phyloP scores from a whole-genome alignment of 345 rosid species.

The Raphanus sativus region DNA sequence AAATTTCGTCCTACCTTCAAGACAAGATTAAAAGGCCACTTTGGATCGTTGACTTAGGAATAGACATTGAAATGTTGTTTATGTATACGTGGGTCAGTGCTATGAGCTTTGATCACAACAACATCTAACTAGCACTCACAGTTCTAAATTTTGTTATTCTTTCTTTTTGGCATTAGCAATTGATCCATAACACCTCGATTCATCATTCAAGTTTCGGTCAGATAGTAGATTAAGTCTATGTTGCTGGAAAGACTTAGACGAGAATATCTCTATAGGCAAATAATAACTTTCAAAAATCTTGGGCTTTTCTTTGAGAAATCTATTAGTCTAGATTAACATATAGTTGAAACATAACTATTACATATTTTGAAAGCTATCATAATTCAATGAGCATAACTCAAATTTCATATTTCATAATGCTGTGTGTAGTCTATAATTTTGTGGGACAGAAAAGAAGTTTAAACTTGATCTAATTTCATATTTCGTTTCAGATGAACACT shows the following conservation, averaged over 20 bases:
- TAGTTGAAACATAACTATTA: too few relatives aligned
- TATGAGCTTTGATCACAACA: neutral
- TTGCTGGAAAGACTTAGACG: neutral
- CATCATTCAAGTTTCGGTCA: too few relatives aligned
- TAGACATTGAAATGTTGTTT: slow-evolving; percentile 18
- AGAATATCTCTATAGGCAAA: neutral
- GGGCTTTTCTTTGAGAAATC: neutral
- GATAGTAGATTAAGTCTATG: neutral
- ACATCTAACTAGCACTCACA: neutral
- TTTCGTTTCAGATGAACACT: too few relatives aligned
- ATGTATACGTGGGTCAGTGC: slow-evolving; percentile 1
- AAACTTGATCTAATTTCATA: too few relatives aligned
- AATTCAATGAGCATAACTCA: too few relatives aligned
- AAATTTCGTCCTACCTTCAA: slow-evolving; percentile 25
- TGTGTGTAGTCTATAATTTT: too few relatives aligned
- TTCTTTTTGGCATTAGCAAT: neutral
- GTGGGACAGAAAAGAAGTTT: too few relatives aligned
- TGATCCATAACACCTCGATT: neutral
- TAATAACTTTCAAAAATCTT: neutral
- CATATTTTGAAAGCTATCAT: too few relatives aligned
- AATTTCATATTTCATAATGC: too few relatives aligned
- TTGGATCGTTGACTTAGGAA: slow-evolving; percentile 25
- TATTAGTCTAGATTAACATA: too few relatives aligned
- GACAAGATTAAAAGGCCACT: slow-evolving; percentile 12
- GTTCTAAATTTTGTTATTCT: neutral